These are phyloP conservation scores for Lactarius hengduanensis DNA, from an alignment of 768 basidiomycete genomes.

Conservation along the genomic window DNA sequence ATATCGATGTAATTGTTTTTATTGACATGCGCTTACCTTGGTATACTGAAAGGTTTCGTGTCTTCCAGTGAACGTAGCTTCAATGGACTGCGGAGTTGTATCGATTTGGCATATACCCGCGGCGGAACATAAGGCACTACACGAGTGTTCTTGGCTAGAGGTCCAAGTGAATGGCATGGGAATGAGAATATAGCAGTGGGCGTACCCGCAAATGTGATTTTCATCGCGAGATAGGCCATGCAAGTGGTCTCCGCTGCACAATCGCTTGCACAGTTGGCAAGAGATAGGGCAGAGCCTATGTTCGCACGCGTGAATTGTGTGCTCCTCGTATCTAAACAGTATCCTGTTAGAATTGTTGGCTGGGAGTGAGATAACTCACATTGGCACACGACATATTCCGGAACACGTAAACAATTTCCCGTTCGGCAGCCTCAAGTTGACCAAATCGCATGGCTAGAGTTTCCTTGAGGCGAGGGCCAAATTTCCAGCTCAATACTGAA, in stretches of 20 bases:
- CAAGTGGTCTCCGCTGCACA: conserved; percentile 50
- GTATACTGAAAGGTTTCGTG: conserved; percentile 64
- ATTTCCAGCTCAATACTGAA: no score
- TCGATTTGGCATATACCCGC: conserved; percentile 59
- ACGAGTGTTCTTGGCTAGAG: conserved; percentile 52
- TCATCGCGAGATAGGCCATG: conserved; percentile 45
- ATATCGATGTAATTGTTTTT: background rate
- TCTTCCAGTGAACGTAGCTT: conserved; percentile 57
- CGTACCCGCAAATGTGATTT: conserved; percentile 58
- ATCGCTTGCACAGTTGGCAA: conserved; percentile 54
- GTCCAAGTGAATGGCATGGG: background rate
- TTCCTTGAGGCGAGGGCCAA: no score
- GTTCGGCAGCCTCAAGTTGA: conserved; percentile 1
- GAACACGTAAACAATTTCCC: conserved; percentile 12
- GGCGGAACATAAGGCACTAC: conserved; percentile 42
- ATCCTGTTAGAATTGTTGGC: background rate
- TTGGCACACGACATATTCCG: conserved; percentile 6
- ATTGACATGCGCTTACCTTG: conserved; percentile 41
- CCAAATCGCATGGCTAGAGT: conserved; percentile 11
- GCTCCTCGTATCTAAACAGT: conserved; percentile 42
- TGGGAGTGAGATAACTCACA: background rate
- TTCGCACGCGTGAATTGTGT: conserved; percentile 50
- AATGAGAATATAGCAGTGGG: background rate
- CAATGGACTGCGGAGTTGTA: conserved; percentile 55
- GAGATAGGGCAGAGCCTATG: conserved; percentile 50